These are phyloP conservation scores for Zea luxurians DNA, from an alignment of 176 grass and related monocot species.

Conservation along the genomic window DNA sequence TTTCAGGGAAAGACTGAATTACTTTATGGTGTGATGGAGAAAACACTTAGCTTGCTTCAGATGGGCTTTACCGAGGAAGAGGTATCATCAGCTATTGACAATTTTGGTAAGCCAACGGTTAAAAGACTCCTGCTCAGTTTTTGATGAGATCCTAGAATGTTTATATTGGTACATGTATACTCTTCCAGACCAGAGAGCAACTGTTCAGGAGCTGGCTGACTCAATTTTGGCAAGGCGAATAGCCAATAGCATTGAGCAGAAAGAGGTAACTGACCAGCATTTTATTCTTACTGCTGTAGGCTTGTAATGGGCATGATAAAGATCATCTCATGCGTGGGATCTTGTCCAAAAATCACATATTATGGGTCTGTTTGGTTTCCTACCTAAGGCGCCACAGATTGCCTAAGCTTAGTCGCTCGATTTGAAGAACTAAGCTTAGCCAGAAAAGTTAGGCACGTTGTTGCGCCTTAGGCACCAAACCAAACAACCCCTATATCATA, in stretches of 20 bases:
- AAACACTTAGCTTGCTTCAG: slow-evolving; percentile 52
- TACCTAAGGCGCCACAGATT: no score
- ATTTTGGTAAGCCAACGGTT: slow-evolving; percentile 51
- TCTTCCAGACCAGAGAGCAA: slow-evolving; percentile 58
- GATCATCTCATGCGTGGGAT: not conserved
- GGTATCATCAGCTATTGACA: slow-evolving; percentile 87
- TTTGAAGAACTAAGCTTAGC: no score
- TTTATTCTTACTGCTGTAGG: slow-evolving; percentile 10
- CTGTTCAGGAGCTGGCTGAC: slow-evolving; percentile 60
- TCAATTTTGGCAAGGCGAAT: slow-evolving; percentile 73
- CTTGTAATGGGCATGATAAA: slow-evolving; percentile 3
- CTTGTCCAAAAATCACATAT: not conserved
- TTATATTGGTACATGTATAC: slow-evolving; percentile 27
- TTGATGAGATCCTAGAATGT: slow-evolving; percentile 18
- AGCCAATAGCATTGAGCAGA: slow-evolving; percentile 46
- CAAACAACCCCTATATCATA: not conserved
- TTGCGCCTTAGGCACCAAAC: no score
- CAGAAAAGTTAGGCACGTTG: no score
- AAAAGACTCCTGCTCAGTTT: slow-evolving; percentile 24
- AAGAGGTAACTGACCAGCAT: slow-evolving; percentile 40
- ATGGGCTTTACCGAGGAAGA: slow-evolving; percentile 93
- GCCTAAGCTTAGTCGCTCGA: no score
- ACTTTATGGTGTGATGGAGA: slow-evolving; percentile 78
- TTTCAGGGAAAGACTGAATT: slow-evolving; percentile 56
- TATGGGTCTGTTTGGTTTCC: not conserved